Percentiles rank a stretch among this genome's conserved stretches.
Evolutionary conservation across 768 basidiomycete species (phyloP).

Genomic region (Mycena epipterygia): DNA sequence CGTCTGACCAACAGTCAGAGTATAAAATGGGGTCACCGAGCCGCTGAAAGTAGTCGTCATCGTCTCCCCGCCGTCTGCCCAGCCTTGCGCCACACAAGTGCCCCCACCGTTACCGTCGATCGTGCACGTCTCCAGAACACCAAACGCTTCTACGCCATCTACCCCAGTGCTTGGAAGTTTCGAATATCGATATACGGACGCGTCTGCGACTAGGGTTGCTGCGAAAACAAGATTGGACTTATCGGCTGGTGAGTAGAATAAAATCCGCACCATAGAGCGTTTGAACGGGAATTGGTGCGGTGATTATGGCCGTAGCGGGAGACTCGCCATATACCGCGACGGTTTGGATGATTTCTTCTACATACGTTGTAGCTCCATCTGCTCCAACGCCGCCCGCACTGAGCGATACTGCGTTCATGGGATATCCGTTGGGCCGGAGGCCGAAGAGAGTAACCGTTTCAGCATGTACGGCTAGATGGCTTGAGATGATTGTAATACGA

Average conservation of each 20-base stretch:
- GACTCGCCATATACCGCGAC: slow-evolving; percentile 2
- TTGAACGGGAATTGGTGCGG: neutral
- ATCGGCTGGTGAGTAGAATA: neutral
- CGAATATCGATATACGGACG: slow-evolving; percentile 6
- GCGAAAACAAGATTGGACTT: neutral
- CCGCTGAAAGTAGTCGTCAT: slow-evolving; percentile 9
- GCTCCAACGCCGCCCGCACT: slow-evolving; percentile 10
- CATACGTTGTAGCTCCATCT: slow-evolving; percentile 14
- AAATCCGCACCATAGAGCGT: neutral
- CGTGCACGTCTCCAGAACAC: slow-evolving; percentile 16
- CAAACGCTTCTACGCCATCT: neutral
- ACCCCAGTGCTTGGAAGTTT: neutral
- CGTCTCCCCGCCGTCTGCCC: slow-evolving; percentile 12
- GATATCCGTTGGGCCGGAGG: slow-evolving; percentile 9
- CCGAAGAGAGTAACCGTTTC: slow-evolving; percentile 6
- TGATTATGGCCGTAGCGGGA: neutral
- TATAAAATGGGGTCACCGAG: slow-evolving; percentile 5
- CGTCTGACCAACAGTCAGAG: neutral
- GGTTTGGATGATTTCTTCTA: slow-evolving; percentile 2
- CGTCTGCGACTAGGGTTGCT: slow-evolving; percentile 15
- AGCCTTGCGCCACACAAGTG: neutral
- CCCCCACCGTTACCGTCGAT: slow-evolving; percentile 4
- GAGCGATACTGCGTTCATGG: neutral
- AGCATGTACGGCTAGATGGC: neutral
- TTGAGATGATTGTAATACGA: neutral